Percentiles rank a stretch among this genome's conserved stretches.
Conservation (phyloP, 1,139 yeast genomes). For the Yamadazyma oceani region DNA sequence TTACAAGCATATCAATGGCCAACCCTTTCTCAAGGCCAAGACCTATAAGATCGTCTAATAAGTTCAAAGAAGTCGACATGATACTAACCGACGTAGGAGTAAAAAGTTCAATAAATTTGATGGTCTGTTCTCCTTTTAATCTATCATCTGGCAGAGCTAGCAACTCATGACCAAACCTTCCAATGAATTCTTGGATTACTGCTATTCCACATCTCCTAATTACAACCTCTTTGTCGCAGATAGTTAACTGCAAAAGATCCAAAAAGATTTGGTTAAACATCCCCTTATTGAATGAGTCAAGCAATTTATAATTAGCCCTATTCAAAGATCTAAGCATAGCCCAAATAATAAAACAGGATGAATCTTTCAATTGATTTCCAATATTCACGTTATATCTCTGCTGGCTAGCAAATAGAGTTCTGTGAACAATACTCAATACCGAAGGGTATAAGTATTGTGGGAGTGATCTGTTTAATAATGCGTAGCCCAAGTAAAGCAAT, state of each 20-base stretch:
- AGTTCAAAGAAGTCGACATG: slow-evolving; percentile 24
- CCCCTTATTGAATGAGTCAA: slow-evolving; percentile 12
- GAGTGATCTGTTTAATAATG: slow-evolving; percentile 28
- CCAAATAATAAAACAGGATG: slow-evolving; percentile 72
- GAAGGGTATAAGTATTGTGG: slow-evolving; percentile 26
- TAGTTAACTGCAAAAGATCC: slow-evolving; percentile 51
- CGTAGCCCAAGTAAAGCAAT: slow-evolving; percentile 37
- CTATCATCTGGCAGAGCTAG: slow-evolving; percentile 17
- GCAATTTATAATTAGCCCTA: slow-evolving; percentile 18
- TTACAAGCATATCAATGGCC: slow-evolving; percentile 29
- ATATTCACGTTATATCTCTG: slow-evolving; percentile 45
- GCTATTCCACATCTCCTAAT: slow-evolving; percentile 84
- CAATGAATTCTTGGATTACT: slow-evolving; percentile 81
- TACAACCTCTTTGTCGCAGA: slow-evolving; percentile 73
- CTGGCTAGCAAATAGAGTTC: slow-evolving; percentile 56
- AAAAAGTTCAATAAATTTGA: slow-evolving; percentile 59
- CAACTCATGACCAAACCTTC: slow-evolving; percentile 56
- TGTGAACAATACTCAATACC: slow-evolving; percentile 33
- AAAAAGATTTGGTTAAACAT: slow-evolving; percentile 29
- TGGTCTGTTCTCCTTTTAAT: slow-evolving; percentile 33
- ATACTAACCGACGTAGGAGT: slow-evolving; percentile 18
- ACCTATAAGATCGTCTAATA: slow-evolving; percentile 24
- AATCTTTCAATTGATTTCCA: slow-evolving; percentile 76
- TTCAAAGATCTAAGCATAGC: slow-evolving; percentile 27
- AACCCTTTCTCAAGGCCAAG: slow-evolving; percentile 27